These are phyloP conservation scores for Aotearoamyces nothofagi DNA, from an alignment of 2,329 filamentous ascomycete species.

Conservation along the genomic window DNA sequence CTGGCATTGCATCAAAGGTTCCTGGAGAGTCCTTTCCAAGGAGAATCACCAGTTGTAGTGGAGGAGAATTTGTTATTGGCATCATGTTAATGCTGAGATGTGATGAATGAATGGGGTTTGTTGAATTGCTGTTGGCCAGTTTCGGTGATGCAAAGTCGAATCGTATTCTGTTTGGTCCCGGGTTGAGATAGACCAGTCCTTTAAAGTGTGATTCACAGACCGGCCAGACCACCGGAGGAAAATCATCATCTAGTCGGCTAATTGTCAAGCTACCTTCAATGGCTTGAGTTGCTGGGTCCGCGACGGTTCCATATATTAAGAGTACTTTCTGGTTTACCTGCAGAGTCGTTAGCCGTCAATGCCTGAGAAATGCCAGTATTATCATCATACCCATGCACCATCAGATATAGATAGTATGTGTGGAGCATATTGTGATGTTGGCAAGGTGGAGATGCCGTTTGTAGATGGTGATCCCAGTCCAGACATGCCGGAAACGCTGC, in stretches of 20 bases:
- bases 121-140: conserved; percentile 51
- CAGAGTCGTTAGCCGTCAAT: conserved; percentile 11
- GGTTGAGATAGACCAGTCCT: conserved; percentile 74
- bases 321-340: conserved; percentile 88
- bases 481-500: conserved; percentile 49
- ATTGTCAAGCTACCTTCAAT: conserved; percentile 71
- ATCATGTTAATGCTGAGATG: conserved; percentile 79
- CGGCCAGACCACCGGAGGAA: conserved; percentile 74
- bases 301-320: conserved; percentile 67
- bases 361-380: neutral
- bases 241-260: conserved; percentile 69
- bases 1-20: conserved; percentile 70
- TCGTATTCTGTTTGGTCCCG: conserved; percentile 75
- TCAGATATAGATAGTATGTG: conserved; percentile 66
- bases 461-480: conserved; percentile 40
- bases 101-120: conserved; percentile 58
- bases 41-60: conserved; percentile 78
- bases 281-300: conserved; percentile 49
- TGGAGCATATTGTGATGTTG: conserved; percentile 68
- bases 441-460: conserved; percentile 38
- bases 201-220: conserved; percentile 87
- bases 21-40: conserved; percentile 77
- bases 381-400: conserved; percentile 61
- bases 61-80: conserved; percentile 61
- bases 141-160: conserved; percentile 83